Evolutionary conservation across 2,329 filamentous ascomycete species (phyloP), one percentile per base, ranked within the genome.

Genomic region (Pseudogymnoascus sp.): DNA sequence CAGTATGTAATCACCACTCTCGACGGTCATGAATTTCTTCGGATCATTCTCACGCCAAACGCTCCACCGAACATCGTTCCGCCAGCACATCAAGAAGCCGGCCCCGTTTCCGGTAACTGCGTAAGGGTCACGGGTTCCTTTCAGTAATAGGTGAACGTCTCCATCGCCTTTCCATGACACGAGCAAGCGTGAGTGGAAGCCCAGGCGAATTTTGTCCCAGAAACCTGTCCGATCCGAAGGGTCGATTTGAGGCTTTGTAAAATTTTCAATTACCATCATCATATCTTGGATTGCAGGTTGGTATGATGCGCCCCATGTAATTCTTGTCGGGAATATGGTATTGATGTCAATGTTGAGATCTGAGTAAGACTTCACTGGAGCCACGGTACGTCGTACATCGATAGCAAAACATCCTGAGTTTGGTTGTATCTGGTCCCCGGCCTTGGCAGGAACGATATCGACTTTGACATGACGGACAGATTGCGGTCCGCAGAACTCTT

Each of bases 211-310:
- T 80, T 99, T 99, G 77, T 99, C 95, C 95, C 95, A 99, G 79
- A 99, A 99, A 2, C 95, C 95, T 57, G 96, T 92, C 64, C 90
- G 84, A 68, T 99, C 96, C 0, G 95, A 98, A 1, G 90, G 89
- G 74, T 99, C 96, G 28, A 97, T 82, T 67, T 93, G 93, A 6
- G 93, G 92, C 74, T 99, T 99, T 0, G 93, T 97, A 74, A 99
- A 98, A 2, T 90, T 93, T 76, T 99, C 95, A 66, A 99, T 90
- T 25, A 93, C 93, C 84, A 98, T 97, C 95, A 99, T 99, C 90
- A 98, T 96, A 73, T 99, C 96, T 75, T 99, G 95, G 60, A 99
- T 93, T 1, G 93, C 93, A 28, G 96, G 95, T 73, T 99, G 96
- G 72, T 98, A 99, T 1, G 93, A 96, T 54, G 95, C 93, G 6